phyloP scores from a whole-genome alignment of 1,139 yeast genomes.

The Wickerhamomyces sp. region DNA sequence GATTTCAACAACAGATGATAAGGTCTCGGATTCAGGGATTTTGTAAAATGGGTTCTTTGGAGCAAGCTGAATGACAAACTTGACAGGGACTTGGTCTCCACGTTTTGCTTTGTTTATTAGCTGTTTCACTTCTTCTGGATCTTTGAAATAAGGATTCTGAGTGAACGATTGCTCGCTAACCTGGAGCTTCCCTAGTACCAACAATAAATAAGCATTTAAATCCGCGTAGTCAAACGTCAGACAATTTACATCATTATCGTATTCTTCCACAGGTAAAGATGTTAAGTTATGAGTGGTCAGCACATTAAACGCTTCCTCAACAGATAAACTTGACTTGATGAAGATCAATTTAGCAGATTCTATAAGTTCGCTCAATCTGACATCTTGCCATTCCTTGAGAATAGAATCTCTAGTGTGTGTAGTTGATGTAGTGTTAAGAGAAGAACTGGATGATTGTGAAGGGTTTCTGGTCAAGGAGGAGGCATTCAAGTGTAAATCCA shows the following conservation, averaged over 20 bases:
- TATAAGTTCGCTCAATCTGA: slow-evolving; percentile 65
- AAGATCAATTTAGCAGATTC: slow-evolving; percentile 74
- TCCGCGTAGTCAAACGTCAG: slow-evolving; percentile 89
- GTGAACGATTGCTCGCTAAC: slow-evolving; percentile 29
- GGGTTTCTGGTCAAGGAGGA: slow-evolving; percentile 39
- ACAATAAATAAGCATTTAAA: slow-evolving; percentile 73
- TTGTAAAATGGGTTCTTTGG: slow-evolving; percentile 85
- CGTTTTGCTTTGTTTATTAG: slow-evolving; percentile 47
- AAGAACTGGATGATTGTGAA: slow-evolving; percentile 33
- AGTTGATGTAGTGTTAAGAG: slow-evolving; percentile 25
- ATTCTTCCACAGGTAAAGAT: slow-evolving; percentile 70
- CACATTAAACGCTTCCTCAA: slow-evolving; percentile 83
- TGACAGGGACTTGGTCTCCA: slow-evolving; percentile 75
- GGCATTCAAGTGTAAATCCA: slow-evolving; percentile 16
- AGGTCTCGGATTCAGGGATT: slow-evolving; percentile 60
- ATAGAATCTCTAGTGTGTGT: slow-evolving; percentile 19
- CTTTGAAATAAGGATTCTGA: slow-evolving; percentile 19
- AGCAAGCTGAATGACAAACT: slow-evolving; percentile 70
- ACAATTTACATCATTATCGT: slow-evolving; percentile 54
- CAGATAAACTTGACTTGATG: slow-evolving; percentile 60
- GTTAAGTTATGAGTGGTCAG: slow-evolving; percentile 70
- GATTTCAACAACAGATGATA: slow-evolving; percentile 73
- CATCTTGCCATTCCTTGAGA: slow-evolving; percentile 65
- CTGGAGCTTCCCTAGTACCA: slow-evolving; percentile 64
- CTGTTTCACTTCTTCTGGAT: slow-evolving; percentile 26